Conservation (phyloP, 2,329 filamentous ascomycete species). For the Colletotrichum lentis region DNA sequence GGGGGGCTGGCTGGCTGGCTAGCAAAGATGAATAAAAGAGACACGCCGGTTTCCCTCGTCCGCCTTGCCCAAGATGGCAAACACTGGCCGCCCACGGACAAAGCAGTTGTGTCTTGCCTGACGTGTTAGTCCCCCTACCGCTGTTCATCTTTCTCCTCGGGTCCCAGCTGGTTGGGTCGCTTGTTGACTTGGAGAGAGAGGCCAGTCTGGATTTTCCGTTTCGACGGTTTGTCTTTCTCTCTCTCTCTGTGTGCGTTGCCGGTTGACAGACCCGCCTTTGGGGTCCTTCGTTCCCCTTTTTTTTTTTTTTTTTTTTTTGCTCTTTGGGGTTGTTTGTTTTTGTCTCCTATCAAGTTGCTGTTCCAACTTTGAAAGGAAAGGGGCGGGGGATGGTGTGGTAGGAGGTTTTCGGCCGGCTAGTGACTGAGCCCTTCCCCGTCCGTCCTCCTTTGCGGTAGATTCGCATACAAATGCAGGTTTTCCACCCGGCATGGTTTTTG, state of each 20-base stretch:
- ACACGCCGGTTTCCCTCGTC: neutral
- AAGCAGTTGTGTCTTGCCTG: constrained; percentile 35
- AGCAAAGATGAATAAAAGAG: neutral
- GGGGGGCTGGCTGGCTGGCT: neutral
- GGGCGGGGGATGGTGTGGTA: constrained; percentile 8
- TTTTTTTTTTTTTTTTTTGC: constrained; percentile 4
- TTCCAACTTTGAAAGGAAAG: constrained; percentile 27
- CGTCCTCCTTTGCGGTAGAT: constrained; percentile 1
- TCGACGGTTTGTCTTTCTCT: constrained; percentile 16
- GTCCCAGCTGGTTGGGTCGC: constrained; percentile 26
- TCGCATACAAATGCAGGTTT: constrained; percentile 14
- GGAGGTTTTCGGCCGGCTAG: neutral
- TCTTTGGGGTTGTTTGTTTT: constrained; percentile 27
- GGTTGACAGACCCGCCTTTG: neutral
- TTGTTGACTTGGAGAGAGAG: constrained; percentile 4
- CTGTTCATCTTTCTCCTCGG: constrained; percentile 9
- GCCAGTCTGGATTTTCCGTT: constrained; percentile 20
- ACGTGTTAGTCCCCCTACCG: constrained; percentile 29
- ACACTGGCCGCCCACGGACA: constrained; percentile 20
- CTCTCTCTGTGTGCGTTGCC: neutral
- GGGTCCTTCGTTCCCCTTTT: neutral
- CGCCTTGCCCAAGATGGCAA: constrained; percentile 16
- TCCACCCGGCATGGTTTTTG: neutral
- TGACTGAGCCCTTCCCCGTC: neutral
- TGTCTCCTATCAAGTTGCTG: constrained; percentile 11